Evolutionary conservation across 208 protist species (phyloP).

Genomic region (Trypanosoma caninum): DNA sequence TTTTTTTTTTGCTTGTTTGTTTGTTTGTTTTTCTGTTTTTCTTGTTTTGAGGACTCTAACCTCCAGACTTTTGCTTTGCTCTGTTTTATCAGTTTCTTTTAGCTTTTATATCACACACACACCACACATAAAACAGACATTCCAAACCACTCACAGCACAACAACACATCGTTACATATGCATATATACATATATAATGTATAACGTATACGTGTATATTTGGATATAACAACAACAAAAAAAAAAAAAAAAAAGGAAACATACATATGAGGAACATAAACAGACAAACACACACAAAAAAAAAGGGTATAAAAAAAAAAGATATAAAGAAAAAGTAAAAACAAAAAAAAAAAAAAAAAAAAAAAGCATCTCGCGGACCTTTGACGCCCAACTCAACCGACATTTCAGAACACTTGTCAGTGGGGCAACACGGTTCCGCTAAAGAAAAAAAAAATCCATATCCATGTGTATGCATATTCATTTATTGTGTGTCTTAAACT

Average conservation of each 20-base stretch:
- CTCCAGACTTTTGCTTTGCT: neutral
- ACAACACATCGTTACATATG: no score
- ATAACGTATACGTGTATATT: no score
- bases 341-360: conserved; percentile 5
- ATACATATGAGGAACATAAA: neutral
- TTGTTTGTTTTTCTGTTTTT: neutral
- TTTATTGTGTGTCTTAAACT: neutral
- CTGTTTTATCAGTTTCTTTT: neutral
- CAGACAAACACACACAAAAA: neutral
- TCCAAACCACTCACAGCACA: no score
- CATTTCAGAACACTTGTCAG: conserved; percentile 21
- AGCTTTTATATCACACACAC: neutral
- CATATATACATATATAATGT: no score
- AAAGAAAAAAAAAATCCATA: conserved; percentile 30
- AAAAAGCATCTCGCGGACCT: conserved; percentile 41
- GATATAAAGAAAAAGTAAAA: conserved; percentile 6
- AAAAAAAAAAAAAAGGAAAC: neutral
- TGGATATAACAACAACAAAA: no score
- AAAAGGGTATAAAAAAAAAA: conserved; percentile 2
- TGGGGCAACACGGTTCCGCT: conserved; percentile 67
- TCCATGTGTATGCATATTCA: neutral
- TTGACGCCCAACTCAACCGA: conserved; percentile 71
- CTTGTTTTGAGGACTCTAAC: neutral
- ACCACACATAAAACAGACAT: no score
- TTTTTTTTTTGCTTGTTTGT: neutral